phyloP scores from a whole-genome alignment of 805 yeast genomes.

The Gaillardinia entomophila region DNA sequence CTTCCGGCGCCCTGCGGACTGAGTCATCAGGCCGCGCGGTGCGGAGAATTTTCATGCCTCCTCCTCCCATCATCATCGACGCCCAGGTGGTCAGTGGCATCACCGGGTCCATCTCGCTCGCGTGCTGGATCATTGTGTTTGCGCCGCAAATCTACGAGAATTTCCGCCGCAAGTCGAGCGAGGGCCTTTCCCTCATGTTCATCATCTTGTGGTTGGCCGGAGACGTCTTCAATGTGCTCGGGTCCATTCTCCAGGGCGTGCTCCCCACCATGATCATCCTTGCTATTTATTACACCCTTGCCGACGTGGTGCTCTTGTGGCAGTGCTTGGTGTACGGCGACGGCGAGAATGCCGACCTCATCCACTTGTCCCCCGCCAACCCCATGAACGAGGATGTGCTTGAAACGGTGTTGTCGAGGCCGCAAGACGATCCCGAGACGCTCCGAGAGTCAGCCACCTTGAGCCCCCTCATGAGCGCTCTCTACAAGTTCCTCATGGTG shows the following conservation, averaged over 20 bases:
- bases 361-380: constrained; percentile 84
- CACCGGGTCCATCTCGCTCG: constrained; percentile 82
- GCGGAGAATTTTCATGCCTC: too few species aligned
- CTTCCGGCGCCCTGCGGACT: too few species aligned
- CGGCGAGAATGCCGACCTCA: constrained; percentile 57
- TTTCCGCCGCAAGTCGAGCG: constrained; percentile 76
- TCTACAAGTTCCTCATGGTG: constrained; percentile 47
- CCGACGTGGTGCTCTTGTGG: constrained; percentile 76
- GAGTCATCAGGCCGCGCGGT: too few species aligned
- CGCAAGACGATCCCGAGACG: constrained; percentile 9
- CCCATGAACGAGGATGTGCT: constrained; percentile 70
- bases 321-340: constrained; percentile 82
- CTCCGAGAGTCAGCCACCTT: constrained; percentile 3
- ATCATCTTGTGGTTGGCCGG: constrained; percentile 90
- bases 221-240: constrained; percentile 88
- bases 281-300: constrained; percentile 88
- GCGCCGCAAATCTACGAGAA: constrained; percentile 96
- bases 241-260: constrained; percentile 84
- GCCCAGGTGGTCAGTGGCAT: constrained; percentile 74
- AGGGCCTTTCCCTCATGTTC: constrained; percentile 82
- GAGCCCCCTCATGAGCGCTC: constrained; percentile 14
- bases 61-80: constrained; percentile 60
- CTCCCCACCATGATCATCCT: constrained; percentile 91
- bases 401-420: constrained; percentile 52
- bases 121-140: constrained; percentile 97